phyloP scores from a whole-genome alignment of 2,329 filamentous ascomycete genomes.

The Alternaria tenuissima region DNA sequence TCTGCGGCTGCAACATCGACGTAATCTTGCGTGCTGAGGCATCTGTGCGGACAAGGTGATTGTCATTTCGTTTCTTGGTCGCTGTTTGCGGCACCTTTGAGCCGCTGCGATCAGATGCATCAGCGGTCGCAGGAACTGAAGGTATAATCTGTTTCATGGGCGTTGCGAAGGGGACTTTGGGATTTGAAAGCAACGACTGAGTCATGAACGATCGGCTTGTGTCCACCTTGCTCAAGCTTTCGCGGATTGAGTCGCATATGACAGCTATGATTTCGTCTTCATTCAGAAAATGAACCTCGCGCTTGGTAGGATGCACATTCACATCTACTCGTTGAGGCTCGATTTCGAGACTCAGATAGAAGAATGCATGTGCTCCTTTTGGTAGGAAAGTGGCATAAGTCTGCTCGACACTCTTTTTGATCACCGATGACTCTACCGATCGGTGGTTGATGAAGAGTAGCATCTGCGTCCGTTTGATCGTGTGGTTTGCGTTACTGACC shows the following conservation, averaged over 20 bases:
- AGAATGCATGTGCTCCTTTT: constrained; percentile 92
- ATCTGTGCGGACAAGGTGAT: constrained; percentile 90
- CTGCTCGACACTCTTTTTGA: constrained; percentile 91
- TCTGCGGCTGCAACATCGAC: constrained; percentile 80
- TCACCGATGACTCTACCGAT: constrained; percentile 84
- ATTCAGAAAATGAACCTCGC: constrained; percentile 96
- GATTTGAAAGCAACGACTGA: constrained; percentile 75
- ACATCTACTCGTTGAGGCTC: constrained; percentile 93
- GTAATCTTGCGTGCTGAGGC: constrained; percentile 92
- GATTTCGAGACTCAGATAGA: constrained; percentile 91
- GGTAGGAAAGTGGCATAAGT: constrained; percentile 87
- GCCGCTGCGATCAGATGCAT: constrained; percentile 33
- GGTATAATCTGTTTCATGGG: constrained; percentile 49
- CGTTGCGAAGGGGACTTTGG: constrained; percentile 50
- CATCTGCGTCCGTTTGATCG: constrained; percentile 85
- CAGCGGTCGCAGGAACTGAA: constrained; percentile 29
- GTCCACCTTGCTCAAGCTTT: constrained; percentile 84
- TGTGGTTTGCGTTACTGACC: constrained; percentile 93
- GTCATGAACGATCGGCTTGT: constrained; percentile 94
- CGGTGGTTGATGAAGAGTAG: constrained; percentile 97
- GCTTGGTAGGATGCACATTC: constrained; percentile 96
- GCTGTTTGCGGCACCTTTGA: constrained; percentile 41
- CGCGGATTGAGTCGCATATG: constrained; percentile 81
- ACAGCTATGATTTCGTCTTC: constrained; percentile 94
- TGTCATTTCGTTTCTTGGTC: constrained; percentile 70